Conservation (phyloP, 139 green algal species). For the Chlorella vulgaris region DNA sequence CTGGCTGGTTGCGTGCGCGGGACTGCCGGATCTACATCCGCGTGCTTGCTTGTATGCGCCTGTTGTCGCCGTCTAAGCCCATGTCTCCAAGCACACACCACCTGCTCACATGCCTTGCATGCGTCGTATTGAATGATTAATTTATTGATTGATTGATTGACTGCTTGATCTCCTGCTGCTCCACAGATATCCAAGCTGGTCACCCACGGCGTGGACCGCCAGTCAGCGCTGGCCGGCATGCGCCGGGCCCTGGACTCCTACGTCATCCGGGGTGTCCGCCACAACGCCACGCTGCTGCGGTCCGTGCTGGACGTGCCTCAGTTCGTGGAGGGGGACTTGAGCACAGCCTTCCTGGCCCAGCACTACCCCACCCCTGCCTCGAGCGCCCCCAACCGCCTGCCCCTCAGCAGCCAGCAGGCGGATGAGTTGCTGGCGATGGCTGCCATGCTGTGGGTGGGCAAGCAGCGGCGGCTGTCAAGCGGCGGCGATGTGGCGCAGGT, state of each 20-base stretch:
- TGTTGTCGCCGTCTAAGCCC: no score
- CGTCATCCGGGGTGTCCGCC: conserved; percentile 41
- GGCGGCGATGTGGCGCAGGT: background rate
- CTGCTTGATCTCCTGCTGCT: background rate
- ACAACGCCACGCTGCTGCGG: conserved; percentile 42
- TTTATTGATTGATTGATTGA: no score
- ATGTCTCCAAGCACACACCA: no score
- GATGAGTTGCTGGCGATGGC: conserved; percentile 34
- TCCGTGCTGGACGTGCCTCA: conserved; percentile 28
- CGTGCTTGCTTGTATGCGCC: no score
- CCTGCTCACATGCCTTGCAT: no score
- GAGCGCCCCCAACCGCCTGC: conserved; percentile 19
- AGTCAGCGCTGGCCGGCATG: conserved; percentile 10
- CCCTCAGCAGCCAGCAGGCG: conserved; percentile 10
- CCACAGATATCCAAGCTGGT: conserved; percentile 48
- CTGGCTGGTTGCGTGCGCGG: no score
- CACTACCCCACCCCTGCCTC: conserved; percentile 28
- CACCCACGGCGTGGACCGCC: conserved; percentile 46
- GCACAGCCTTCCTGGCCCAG: conserved; percentile 34
- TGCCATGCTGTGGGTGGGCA: conserved; percentile 21
- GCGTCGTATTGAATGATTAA: no score
- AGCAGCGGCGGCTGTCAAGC: background rate
- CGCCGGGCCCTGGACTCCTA: conserved; percentile 37
- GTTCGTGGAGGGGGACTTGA: conserved; percentile 24
- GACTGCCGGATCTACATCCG: no score